Percentiles rank a stretch among this genome's conserved stretches.
Evolutionary conservation across 2,329 filamentous ascomycete genomes (phyloP).

Genomic region (Trichoderma sp.): DNA sequence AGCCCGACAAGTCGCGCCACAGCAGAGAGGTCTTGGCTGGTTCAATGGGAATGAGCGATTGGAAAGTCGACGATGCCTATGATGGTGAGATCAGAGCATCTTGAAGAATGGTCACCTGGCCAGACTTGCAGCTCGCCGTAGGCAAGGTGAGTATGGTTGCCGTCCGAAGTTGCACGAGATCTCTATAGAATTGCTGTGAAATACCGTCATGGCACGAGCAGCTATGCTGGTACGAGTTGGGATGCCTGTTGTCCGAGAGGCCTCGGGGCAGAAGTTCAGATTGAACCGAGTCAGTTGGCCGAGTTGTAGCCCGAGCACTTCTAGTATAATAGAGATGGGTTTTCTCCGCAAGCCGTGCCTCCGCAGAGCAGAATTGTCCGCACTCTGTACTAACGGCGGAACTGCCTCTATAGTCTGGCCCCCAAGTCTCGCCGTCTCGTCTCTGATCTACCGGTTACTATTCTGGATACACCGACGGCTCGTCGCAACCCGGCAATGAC

Average conservation of each 20-base stretch:
- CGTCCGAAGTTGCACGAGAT: neutral
- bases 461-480: slow-evolving; percentile 3
- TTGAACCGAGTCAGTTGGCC: neutral
- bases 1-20: slow-evolving; percentile 2
- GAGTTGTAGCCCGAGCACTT: neutral
- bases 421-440: slow-evolving; percentile 1
- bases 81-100: neutral
- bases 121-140: neutral
- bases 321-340: neutral
- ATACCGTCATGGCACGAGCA: neutral
- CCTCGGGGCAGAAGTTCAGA: neutral
- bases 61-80: neutral
- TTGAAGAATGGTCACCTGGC: neutral
- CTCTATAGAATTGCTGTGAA: neutral
- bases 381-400: neutral
- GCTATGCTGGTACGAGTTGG: neutral
- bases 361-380: neutral
- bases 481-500: neutral
- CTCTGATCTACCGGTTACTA: neutral
- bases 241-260: neutral
- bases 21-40: neutral
- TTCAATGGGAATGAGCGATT: neutral
- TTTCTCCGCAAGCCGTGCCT: neutral
- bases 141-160: neutral
- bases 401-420: slow-evolving; percentile 2